phyloP scores from a whole-genome alignment of 176 grass and related monocot species.

The Aegilops bicornis region DNA sequence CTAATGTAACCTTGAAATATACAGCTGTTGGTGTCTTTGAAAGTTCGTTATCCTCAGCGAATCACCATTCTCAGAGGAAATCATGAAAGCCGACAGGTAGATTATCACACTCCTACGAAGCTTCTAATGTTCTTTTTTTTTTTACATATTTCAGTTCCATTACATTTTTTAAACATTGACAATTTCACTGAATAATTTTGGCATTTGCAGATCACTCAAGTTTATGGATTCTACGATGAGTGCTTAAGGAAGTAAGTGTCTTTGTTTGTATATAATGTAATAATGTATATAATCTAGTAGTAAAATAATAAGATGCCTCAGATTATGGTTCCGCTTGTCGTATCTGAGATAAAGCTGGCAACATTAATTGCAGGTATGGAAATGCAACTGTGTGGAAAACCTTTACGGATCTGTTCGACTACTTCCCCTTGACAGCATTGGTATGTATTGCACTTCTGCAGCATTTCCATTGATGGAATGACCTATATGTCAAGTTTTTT shows the following conservation, averaged over 20 bases:
- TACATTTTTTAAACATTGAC: constrained; percentile 18
- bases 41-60: constrained; percentile 94
- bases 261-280: constrained; percentile 5
- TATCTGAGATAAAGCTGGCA: not conserved
- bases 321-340: not conserved
- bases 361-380: constrained; percentile 68
- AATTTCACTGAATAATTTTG: constrained; percentile 21
- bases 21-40: constrained; percentile 94
- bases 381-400: constrained; percentile 99
- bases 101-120: not conserved
- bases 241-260: constrained; percentile 92
- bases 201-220: constrained; percentile 86
- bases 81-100: constrained; percentile 94
- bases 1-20: constrained; percentile 30
- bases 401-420: constrained; percentile 96
- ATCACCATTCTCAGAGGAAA: constrained; percentile 99
- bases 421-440: constrained; percentile 94
- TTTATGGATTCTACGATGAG: constrained; percentile 98
- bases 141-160: constrained; percentile 4
- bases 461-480: not conserved
- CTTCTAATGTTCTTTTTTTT: not conserved
- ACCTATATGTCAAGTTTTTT: constrained; percentile 2
- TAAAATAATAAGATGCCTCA: constrained; percentile 1
- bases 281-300: not conserved
- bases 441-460: constrained; percentile 38